A percentile compares a stretch with the other conserved stretches of the same genome.
Evolutionary conservation across 2,329 filamentous ascomycete species (phyloP).

Genomic region (Aspergillus neoniger): DNA sequence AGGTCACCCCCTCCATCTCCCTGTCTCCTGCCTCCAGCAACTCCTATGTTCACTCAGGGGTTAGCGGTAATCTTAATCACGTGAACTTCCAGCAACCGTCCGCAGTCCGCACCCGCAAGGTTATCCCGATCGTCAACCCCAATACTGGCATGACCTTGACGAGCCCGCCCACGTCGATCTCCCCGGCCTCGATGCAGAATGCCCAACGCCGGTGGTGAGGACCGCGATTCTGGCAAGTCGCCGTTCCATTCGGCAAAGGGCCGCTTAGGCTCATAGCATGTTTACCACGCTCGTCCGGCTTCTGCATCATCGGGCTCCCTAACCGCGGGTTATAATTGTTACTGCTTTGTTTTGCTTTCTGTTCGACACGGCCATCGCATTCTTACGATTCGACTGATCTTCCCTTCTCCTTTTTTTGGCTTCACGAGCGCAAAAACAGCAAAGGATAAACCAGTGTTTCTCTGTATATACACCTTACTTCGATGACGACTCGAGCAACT

Average conservation of each 20-base stretch:
- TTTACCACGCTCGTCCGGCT: constrained; percentile 32
- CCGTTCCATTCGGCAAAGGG: constrained; percentile 25
- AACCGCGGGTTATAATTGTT: constrained; percentile 40
- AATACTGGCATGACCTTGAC: constrained; percentile 84
- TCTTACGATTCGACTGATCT: constrained; percentile 31
- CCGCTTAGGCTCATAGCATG: constrained; percentile 34
- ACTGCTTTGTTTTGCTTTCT: constrained; percentile 30
- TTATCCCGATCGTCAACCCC: constrained; percentile 97
- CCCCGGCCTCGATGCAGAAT: constrained; percentile 63
- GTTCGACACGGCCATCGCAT: constrained; percentile 33
- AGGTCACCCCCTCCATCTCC: constrained; percentile 70
- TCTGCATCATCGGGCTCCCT: constrained; percentile 42
- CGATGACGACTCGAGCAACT: constrained; percentile 39
- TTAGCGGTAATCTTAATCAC: constrained; percentile 65
- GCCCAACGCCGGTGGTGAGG: constrained; percentile 46
- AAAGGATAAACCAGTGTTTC: constrained; percentile 35
- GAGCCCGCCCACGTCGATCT: constrained; percentile 77
- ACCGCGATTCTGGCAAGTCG: constrained; percentile 24
- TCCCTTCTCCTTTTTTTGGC: constrained; percentile 18
- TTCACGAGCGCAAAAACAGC: constrained; percentile 28
- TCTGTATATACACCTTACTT: constrained; percentile 38
- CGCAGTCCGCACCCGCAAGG: constrained; percentile 85
- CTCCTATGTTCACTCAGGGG: constrained; percentile 64
- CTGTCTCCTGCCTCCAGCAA: constrained; percentile 65
- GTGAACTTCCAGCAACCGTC: constrained; percentile 90